Evolutionary conservation across 1,284 basidiomycete genomes (phyloP).

Genomic region (Porodaedalea pini): DNA sequence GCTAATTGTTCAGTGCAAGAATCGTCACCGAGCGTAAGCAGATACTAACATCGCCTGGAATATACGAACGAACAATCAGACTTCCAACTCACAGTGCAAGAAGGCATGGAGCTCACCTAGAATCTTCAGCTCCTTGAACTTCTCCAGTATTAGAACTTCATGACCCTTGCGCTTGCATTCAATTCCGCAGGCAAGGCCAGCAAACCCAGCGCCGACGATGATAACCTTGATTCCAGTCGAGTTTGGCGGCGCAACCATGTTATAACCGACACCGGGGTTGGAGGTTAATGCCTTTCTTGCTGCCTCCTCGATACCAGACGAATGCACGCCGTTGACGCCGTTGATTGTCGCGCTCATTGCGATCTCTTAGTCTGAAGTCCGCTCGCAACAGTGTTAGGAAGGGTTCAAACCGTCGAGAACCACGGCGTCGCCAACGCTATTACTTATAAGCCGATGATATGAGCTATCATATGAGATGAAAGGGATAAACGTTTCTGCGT

Average conservation of each 20-base stretch:
- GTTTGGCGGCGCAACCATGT: constrained; percentile 6
- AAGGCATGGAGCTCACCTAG: constrained; percentile 15
- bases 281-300: neutral
- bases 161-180: constrained; percentile 27
- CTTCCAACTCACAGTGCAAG: neutral
- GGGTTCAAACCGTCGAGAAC: neutral
- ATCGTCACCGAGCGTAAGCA: neutral
- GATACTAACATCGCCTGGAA: constrained; percentile 8
- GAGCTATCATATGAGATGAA: too few species aligned
- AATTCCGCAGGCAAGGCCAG: constrained; percentile 27
- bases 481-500: too few species aligned
- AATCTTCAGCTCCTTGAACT: constrained; percentile 22
- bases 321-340: neutral
- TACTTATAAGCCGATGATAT: too few species aligned
- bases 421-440: too few species aligned
- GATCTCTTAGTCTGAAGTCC: too few species aligned
- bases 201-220: constrained; percentile 28
- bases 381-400: neutral
- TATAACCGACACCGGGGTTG: constrained; percentile 7
- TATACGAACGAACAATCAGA: neutral
- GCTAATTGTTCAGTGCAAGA: neutral
- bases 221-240: constrained; percentile 23
- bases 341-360: constrained; percentile 11
- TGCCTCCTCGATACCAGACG: neutral
- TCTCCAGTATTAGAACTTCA: constrained; percentile 24